Percentiles rank a stretch among this genome's conserved stretches.
phyloP scores from a whole-genome alignment of 768 basidiomycete genomes.

The Gymnopilus dilepis region DNA sequence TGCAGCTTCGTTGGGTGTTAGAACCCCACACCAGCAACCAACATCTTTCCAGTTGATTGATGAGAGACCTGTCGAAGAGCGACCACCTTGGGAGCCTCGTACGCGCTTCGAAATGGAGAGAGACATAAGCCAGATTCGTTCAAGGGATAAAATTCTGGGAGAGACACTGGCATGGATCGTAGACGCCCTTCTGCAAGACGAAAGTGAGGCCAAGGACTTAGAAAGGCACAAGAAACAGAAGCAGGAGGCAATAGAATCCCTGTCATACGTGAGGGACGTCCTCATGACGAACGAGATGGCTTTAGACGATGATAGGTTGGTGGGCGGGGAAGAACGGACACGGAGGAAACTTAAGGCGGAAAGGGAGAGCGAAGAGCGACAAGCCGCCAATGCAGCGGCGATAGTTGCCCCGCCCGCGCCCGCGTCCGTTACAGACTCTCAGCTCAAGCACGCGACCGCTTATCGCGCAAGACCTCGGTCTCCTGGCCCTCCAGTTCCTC shows the following conservation, averaged over 20 bases:
- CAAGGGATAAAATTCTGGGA: slow-evolving; percentile 68
- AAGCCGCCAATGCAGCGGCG: slow-evolving; percentile 24
- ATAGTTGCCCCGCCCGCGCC: slow-evolving; percentile 41
- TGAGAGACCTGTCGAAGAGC: slow-evolving; percentile 60
- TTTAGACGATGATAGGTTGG: slow-evolving; percentile 71
- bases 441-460: slow-evolving; percentile 30
- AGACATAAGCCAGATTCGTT: slow-evolving; percentile 58
- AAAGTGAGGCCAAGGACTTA: slow-evolving; percentile 44
- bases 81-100: slow-evolving; percentile 71
- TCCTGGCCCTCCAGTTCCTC: slow-evolving; percentile 19
- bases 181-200: slow-evolving; percentile 68
- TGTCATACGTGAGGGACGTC: slow-evolving; percentile 80
- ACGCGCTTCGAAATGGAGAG: slow-evolving; percentile 74
- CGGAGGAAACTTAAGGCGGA: slow-evolving; percentile 40
- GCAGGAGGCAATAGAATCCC: slow-evolving; percentile 73
- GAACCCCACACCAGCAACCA: slow-evolving; percentile 53
- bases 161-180: slow-evolving; percentile 78
- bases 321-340: slow-evolving; percentile 55
- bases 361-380: slow-evolving; percentile 29
- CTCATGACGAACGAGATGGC: slow-evolving; percentile 56
- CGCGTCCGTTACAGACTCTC: slow-evolving; percentile 44
- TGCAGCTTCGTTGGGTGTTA: slow-evolving; percentile 63
- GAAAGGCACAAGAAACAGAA: slow-evolving; percentile 48
- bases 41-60: slow-evolving; percentile 67
- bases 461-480: slow-evolving; percentile 25